These are phyloP conservation scores for Talaromyces sp. DNA, from an alignment of 2,329 filamentous ascomycete genomes.

Conservation along the genomic window DNA sequence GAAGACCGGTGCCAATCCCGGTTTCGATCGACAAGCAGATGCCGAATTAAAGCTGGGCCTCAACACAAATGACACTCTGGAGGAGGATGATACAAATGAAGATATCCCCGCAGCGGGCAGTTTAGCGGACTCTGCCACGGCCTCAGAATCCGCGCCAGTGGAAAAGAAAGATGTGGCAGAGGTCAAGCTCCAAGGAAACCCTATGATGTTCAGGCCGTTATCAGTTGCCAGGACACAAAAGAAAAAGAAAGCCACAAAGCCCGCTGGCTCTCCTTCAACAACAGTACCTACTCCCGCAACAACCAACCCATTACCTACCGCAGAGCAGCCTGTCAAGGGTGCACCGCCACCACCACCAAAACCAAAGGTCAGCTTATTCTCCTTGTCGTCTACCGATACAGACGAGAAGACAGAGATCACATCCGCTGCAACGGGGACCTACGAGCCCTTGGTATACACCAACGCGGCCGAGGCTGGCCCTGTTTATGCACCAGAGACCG, in stretches of 20 bases:
- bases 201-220: conserved; percentile 85
- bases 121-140: conserved; percentile 8
- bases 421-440: conserved; percentile 29
- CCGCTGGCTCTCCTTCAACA: conserved; percentile 21
- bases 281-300: conserved; percentile 15
- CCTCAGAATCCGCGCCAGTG: conserved; percentile 10
- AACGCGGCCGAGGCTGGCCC: conserved; percentile 27
- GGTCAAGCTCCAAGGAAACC: conserved; percentile 67
- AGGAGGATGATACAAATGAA: conserved; percentile 36
- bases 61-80: conserved; percentile 20
- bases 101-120: conserved; percentile 32
- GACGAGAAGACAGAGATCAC: conserved; percentile 8
- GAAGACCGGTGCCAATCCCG: conserved; percentile 81
- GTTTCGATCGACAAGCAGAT: conserved; percentile 69
- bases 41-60: conserved; percentile 38
- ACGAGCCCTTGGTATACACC: conserved; percentile 47
- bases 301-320: conserved; percentile 15
- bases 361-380: conserved; percentile 50
- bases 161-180: conserved; percentile 30
- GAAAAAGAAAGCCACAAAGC: conserved; percentile 62
- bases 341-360: conserved; percentile 34
- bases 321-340: conserved; percentile 18
- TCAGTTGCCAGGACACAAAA: conserved; percentile 76
- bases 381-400: conserved; percentile 36
- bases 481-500: conserved; percentile 3